Conservation (phyloP, 2,329 filamentous ascomycete genomes). For the Lachnellula arida region DNA sequence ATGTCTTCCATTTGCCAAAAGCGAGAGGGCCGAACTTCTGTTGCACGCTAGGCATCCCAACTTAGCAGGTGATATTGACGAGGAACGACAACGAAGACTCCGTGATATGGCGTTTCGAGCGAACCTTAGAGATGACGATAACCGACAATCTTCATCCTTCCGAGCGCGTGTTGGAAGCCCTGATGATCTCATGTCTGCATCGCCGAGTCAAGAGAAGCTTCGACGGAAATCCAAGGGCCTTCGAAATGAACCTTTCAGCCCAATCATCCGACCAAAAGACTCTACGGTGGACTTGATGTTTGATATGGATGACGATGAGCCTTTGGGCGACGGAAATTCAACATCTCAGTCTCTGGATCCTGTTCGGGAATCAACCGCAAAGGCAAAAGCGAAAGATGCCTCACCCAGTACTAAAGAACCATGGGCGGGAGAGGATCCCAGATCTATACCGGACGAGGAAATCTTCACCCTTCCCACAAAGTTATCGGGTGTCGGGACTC, state of each 20-base stretch:
- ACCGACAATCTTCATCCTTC: constrained; percentile 54
- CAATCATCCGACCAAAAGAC: constrained; percentile 61
- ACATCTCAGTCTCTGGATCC: constrained; percentile 9
- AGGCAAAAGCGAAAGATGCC: not conserved
- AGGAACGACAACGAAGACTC: constrained; percentile 64
- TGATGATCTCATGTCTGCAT: constrained; percentile 51
- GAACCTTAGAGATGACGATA: constrained; percentile 61
- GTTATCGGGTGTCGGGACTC: constrained; percentile 1
- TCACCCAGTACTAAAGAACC: constrained; percentile 7
- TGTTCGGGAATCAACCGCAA: constrained; percentile 2
- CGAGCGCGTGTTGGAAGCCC: constrained; percentile 57
- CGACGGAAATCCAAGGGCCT: constrained; percentile 43
- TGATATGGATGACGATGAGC: constrained; percentile 72
- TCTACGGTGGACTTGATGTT: constrained; percentile 81
- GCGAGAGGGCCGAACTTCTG: constrained; percentile 62
- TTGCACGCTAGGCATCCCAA: constrained; percentile 50
- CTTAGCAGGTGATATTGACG: constrained; percentile 56
- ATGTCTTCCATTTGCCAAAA: constrained; percentile 71
- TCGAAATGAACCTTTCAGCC: constrained; percentile 57
- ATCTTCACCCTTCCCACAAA: constrained; percentile 1
- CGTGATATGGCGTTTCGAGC: constrained; percentile 70
- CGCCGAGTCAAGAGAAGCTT: constrained; percentile 35
- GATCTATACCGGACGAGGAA: constrained; percentile 7
- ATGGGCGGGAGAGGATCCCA: constrained; percentile 15
- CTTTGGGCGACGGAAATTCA: constrained; percentile 10